Conservation (phyloP, 352 stramenopile genomes). For the Phytophthora tentaculata region DNA sequence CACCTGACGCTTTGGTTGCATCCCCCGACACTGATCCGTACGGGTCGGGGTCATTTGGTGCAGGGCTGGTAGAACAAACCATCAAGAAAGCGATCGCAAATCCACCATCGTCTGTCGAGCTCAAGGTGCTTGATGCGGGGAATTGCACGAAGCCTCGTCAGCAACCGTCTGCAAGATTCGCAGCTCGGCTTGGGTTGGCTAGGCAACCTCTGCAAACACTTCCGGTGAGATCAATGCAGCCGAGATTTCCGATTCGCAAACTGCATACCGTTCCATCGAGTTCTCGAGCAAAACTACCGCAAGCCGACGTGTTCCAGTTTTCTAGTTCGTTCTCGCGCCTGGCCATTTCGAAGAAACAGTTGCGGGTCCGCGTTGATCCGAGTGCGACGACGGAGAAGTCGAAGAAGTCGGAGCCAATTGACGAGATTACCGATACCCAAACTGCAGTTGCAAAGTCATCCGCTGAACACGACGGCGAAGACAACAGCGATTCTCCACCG, state of each 20-base stretch:
- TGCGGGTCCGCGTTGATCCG: constrained; percentile 9
- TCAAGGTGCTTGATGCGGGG: constrained; percentile 14
- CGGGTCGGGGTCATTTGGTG: constrained; percentile 59
- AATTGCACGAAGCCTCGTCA: constrained; percentile 8
- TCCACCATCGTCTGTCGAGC: constrained; percentile 9
- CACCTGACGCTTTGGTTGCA: constrained; percentile 43
- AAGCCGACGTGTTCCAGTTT: constrained; percentile 23
- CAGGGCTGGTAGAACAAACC: constrained; percentile 61
- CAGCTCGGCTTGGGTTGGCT: constrained; percentile 23
- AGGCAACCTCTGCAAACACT: constrained; percentile 21
- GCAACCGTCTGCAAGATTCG: constrained; percentile 21
- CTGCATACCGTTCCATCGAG: neutral
- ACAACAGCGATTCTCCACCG: neutral
- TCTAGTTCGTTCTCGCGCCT: constrained; percentile 30
- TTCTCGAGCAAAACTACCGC: constrained; percentile 1
- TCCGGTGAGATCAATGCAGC: constrained; percentile 8
- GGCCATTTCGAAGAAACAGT: constrained; percentile 19
- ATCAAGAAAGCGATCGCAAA: constrained; percentile 50
- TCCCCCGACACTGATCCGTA: constrained; percentile 63
- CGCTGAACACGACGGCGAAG: neutral
- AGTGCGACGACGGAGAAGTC: neutral
- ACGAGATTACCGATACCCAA: constrained; percentile 1
- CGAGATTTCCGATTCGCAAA: constrained; percentile 15
- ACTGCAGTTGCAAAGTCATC: neutral
- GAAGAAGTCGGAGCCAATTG: neutral